These are phyloP conservation scores for Syzygium syzygioides DNA, from an alignment of 441 rosid species.

Conservation along the genomic window DNA sequence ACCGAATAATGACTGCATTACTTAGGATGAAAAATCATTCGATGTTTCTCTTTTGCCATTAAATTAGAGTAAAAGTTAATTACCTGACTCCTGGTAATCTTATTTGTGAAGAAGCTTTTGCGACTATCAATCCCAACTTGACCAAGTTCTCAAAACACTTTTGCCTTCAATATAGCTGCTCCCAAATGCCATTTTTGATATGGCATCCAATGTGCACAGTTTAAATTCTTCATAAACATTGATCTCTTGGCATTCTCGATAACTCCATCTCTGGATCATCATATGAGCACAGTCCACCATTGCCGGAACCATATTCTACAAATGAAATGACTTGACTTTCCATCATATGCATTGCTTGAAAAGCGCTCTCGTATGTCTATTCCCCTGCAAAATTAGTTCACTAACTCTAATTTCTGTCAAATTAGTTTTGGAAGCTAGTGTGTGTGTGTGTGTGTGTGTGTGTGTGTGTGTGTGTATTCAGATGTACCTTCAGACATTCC, in stretches of 20 bases:
- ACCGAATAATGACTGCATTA: background rate
- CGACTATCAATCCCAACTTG: background rate
- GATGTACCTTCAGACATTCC: constrained; percentile 1
- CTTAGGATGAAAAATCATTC: background rate
- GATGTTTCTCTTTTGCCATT: no score
- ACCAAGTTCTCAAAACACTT: background rate
- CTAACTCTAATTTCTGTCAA: background rate
- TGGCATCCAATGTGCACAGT: constrained; percentile 5
- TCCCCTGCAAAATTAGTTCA: background rate
- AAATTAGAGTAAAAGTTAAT: background rate
- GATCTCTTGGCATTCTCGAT: background rate
- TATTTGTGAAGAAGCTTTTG: background rate
- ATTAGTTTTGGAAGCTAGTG: background rate
- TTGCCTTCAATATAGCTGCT: constrained; percentile 8
- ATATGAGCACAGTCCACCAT: constrained; percentile 7
- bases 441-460: no score
- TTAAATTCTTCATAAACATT: constrained; percentile 7
- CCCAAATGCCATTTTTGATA: constrained; percentile 14
- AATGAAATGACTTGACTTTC: background rate
- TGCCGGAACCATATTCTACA: background rate
- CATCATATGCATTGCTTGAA: background rate
- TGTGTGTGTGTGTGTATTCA: background rate
- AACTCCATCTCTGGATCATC: constrained; percentile 10
- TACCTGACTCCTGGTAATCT: constrained; percentile 12
- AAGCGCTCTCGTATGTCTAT: background rate